These are phyloP conservation scores for Aspergillus indologenus DNA, from an alignment of 495 filamentous ascomycete genomes.

Conservation along the genomic window DNA sequence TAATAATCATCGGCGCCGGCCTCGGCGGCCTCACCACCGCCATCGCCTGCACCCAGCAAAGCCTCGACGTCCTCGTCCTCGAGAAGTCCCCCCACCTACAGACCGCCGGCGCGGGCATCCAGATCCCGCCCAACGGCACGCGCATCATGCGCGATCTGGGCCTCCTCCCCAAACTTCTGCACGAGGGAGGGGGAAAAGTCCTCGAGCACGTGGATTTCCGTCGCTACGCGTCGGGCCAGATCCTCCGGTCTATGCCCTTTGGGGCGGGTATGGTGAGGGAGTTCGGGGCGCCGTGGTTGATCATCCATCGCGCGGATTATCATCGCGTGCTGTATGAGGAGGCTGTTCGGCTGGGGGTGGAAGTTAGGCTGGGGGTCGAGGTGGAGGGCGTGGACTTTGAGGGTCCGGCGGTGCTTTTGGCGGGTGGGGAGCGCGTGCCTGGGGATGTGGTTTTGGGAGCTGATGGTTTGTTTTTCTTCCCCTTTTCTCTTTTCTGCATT, in stretches of 20 bases:
- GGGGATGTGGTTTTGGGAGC: conserved; percentile 18
- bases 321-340: conserved; percentile 46
- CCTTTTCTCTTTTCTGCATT: conserved; percentile 20
- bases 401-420: not conserved
- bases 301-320: conserved; percentile 51
- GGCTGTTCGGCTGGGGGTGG: conserved; percentile 47
- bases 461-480: conserved; percentile 10
- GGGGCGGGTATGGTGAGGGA: conserved; percentile 17
- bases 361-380: conserved; percentile 1
- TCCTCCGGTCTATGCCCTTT: conserved; percentile 34
- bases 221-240: conserved; percentile 48
- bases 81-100: conserved; percentile 50
- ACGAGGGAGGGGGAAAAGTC: conserved; percentile 34
- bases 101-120: conserved; percentile 51
- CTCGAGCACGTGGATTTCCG: conserved; percentile 48
- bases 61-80: conserved; percentile 55
- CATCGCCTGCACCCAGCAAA: conserved; percentile 52
- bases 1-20: conserved; percentile 58
- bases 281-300: conserved; percentile 27
- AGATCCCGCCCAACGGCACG: conserved; percentile 52
- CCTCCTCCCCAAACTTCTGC: conserved; percentile 38
- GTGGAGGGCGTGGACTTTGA: conserved; percentile 7
- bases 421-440: conserved; percentile 4
- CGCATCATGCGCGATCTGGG: conserved; percentile 46
- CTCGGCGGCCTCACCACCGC: conserved; percentile 46